phyloP scores from a whole-genome alignment of 352 stramenopile species.

The Globisporangium takayamanum region DNA sequence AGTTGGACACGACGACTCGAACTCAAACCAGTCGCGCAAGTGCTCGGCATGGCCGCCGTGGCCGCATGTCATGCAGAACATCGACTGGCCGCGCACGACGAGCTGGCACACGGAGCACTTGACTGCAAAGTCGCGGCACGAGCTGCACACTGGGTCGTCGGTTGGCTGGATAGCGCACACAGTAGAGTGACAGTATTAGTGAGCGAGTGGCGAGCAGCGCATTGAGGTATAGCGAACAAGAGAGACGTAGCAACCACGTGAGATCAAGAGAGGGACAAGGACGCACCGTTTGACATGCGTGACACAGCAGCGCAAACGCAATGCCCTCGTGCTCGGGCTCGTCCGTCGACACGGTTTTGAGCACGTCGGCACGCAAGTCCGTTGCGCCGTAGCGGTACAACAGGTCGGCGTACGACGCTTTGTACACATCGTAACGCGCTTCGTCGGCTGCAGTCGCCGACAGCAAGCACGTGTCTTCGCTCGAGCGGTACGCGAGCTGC shows the following conservation, averaged over 20 bases:
- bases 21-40: slow-evolving; percentile 71
- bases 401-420: slow-evolving; percentile 71
- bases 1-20: slow-evolving; percentile 67
- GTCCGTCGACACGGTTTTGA: slow-evolving; percentile 45
- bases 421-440: slow-evolving; percentile 75
- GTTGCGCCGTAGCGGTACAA: slow-evolving; percentile 78
- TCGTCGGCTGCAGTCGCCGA: slow-evolving; percentile 44
- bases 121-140: slow-evolving; percentile 69
- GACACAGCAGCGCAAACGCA: slow-evolving; percentile 56
- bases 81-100: slow-evolving; percentile 75
- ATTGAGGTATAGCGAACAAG: no score
- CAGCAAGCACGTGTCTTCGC: slow-evolving; percentile 39
- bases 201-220: no score
- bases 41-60: slow-evolving; percentile 73
- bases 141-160: slow-evolving; percentile 45
- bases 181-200: slow-evolving; percentile 2
- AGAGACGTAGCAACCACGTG: not conserved
- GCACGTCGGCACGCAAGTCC: slow-evolving; percentile 58
- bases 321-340: slow-evolving; percentile 42
- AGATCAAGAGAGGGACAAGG: not conserved
- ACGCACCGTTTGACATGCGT: slow-evolving; percentile 48
- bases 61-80: slow-evolving; percentile 84
- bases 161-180: slow-evolving; percentile 24
- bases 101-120: slow-evolving; percentile 81
- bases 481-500: slow-evolving; percentile 32